Conservation (phyloP, 2,329 filamentous ascomycete genomes). For the Seiridium cupressi region DNA sequence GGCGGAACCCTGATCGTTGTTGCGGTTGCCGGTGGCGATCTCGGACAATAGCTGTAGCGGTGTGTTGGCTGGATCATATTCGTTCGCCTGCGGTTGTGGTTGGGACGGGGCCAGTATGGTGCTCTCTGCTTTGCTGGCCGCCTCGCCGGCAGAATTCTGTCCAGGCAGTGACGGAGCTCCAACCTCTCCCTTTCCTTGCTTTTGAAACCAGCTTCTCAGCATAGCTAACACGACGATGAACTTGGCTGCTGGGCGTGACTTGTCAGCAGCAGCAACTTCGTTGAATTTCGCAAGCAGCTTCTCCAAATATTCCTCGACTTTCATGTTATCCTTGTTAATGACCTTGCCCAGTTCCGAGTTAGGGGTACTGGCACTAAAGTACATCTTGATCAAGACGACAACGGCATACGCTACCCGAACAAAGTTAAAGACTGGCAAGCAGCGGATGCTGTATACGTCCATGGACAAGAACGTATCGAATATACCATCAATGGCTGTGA, state of each 20-base stretch:
- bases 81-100: conserved; percentile 16
- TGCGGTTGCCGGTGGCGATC: conserved; percentile 44
- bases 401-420: conserved; percentile 71
- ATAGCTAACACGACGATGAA: conserved; percentile 70
- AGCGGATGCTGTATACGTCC: conserved; percentile 57
- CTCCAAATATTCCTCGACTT: conserved; percentile 65
- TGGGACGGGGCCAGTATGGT: not conserved
- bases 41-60: conserved; percentile 57
- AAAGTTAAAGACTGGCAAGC: conserved; percentile 68
- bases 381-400: conserved; percentile 72
- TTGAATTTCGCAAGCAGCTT: conserved; percentile 68
- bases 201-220: conserved; percentile 67
- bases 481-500: conserved; percentile 64
- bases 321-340: conserved; percentile 66
- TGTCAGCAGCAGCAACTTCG: conserved; percentile 59
- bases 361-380: conserved; percentile 63
- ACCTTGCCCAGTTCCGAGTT: conserved; percentile 67
- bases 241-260: conserved; percentile 65
- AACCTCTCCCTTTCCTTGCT: conserved; percentile 36
- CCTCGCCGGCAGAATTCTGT: conserved; percentile 2
- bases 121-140: conserved; percentile 12
- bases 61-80: conserved; percentile 41
- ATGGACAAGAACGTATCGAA: conserved; percentile 65
- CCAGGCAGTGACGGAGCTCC: conserved; percentile 9
- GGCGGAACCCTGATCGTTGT: conserved; percentile 13